Evolutionary conservation across 2,329 filamentous ascomycete species (phyloP), one percentile per base, ranked within the genome.

Genomic region (Epichloe sibirici): DNA sequence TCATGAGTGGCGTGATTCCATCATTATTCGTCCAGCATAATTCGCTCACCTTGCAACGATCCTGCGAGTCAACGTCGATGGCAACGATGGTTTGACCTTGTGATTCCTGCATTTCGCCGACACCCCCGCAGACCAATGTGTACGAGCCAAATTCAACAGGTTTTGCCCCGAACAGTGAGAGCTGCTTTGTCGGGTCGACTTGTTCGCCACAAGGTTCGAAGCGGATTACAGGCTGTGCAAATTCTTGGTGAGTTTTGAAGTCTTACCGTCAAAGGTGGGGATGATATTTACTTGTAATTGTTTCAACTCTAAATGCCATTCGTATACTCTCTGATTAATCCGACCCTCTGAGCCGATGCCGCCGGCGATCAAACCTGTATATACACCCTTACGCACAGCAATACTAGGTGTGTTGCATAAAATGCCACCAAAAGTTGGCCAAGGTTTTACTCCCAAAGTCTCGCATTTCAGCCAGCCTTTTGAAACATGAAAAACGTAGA

Each of bases 281-380:
- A 42, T 5, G 17, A 21, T 45, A 15, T 53, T 42, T 38, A 35
- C 47, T 23, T 51, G 38, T 35, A 34, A 44, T 15, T 48, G 21
- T n/a, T 31, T 34, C 31, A 50, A 17, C 37, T 44, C 48, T 9
- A 55, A 44, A 12, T 46, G 71, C 87, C 88, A 94, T 48, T 71
- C 69, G 72, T 85, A 84, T 13, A 83, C 71, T 53, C 83, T 78
- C 43, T 76, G 70, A 21, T 81, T 68, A 13, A 94, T 71, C 8
- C 75, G 71, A 3, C 85, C 87, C 62, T 84, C 75, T 40, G 69
- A 68, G 23, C 75, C 73, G 61, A 94, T 83, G 0, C 90, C 90
- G 17, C 90, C 90, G 17, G 81, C 72, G 2, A 93, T 59, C 2
- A 91, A 65, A 1, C 90, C 90, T 44, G 66, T 60, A 52, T 75